Evolutionary conservation across 179 eudicot species (phyloP).

Genomic region (Heliamphora pulchella): DNA sequence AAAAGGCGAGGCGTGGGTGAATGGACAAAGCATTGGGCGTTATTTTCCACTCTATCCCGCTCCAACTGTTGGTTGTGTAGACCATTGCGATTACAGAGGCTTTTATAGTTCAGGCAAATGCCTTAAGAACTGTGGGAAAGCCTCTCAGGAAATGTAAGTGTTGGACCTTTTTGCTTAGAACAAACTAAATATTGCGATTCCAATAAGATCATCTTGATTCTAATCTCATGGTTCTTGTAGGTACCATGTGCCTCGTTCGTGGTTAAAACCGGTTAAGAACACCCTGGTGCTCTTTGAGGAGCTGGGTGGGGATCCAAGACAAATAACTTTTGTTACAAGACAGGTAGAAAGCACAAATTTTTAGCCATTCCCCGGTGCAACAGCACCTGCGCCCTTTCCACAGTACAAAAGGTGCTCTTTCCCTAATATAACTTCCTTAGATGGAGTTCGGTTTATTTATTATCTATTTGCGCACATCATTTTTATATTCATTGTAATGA

Average conservation of each 20-base stretch:
- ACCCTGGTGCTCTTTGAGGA: conserved; percentile 79
- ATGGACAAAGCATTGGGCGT: conserved; percentile 96
- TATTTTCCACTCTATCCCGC: conserved; percentile 69
- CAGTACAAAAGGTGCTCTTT: too few relatives aligned
- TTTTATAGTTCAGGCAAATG: conserved; percentile 34
- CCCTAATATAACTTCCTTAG: too few relatives aligned
- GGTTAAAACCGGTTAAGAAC: conserved; percentile 62
- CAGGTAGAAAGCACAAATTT: conserved; percentile 27
- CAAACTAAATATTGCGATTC: neutral
- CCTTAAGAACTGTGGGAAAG: conserved; percentile 59
- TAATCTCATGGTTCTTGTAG: conserved; percentile 29
- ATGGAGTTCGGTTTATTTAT: too few relatives aligned
- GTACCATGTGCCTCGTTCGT: conserved; percentile 85
- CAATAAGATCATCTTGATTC: too few relatives aligned
- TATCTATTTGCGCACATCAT: too few relatives aligned
- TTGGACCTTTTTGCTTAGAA: neutral
- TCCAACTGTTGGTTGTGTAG: conserved; percentile 47
- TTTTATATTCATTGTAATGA: too few relatives aligned
- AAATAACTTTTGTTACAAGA: conserved; percentile 53
- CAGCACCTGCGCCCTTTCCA: too few relatives aligned
- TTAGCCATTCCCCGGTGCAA: too few relatives aligned
- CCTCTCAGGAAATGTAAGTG: conserved; percentile 73
- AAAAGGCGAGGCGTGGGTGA: conserved; percentile 95
- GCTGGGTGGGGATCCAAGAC: conserved; percentile 76
- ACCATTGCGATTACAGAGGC: conserved; percentile 50